Percentiles rank a stretch among this genome's conserved stretches.
phyloP scores from a whole-genome alignment of 176 grass and related monocot genomes.

The Bonia amplexicaulis region DNA sequence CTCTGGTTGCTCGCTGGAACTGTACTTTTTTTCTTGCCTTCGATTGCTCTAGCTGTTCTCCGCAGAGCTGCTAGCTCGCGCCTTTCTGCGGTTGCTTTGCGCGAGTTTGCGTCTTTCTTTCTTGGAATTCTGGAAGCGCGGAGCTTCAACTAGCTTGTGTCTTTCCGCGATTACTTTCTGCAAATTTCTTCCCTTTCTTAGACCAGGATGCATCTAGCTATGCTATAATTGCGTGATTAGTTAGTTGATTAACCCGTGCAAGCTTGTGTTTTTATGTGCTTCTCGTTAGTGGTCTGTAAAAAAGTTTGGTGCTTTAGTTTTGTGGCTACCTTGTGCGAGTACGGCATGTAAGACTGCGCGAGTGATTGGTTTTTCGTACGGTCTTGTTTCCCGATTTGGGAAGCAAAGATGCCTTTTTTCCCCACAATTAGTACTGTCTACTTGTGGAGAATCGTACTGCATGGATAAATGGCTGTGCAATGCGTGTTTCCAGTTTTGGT shows the following conservation, averaged over 20 bases:
- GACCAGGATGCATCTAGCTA: not conserved
- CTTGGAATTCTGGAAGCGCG: not conserved
- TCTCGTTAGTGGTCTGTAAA: not conserved
- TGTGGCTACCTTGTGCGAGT: not conserved
- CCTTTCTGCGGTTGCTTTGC: conserved; percentile 5
- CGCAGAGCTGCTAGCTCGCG: not conserved
- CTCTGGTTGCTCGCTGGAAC: not conserved
- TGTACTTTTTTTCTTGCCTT: not conserved
- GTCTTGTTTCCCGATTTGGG: conserved; percentile 34
- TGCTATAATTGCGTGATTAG: conserved; percentile 3
- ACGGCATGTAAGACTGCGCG: not conserved
- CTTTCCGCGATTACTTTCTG: not conserved
- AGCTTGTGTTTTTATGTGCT: not conserved
- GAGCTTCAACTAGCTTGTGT: not conserved
- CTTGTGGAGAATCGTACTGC: conserved; percentile 33
- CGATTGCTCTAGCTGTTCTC: not conserved
- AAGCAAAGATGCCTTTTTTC: conserved; percentile 24
- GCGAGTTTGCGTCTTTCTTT: not conserved
- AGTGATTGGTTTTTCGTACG: conserved; percentile 12
- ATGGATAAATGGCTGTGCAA: conserved; percentile 6
- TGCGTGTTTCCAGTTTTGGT: conserved; percentile 35
- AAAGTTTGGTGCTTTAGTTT: not conserved
- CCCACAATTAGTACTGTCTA: conserved; percentile 28
- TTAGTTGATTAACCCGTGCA: not conserved
- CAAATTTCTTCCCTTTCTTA: not conserved